These are phyloP conservation scores for Hericium alpestre DNA, from an alignment of 768 basidiomycete species.

Conservation along the genomic window DNA sequence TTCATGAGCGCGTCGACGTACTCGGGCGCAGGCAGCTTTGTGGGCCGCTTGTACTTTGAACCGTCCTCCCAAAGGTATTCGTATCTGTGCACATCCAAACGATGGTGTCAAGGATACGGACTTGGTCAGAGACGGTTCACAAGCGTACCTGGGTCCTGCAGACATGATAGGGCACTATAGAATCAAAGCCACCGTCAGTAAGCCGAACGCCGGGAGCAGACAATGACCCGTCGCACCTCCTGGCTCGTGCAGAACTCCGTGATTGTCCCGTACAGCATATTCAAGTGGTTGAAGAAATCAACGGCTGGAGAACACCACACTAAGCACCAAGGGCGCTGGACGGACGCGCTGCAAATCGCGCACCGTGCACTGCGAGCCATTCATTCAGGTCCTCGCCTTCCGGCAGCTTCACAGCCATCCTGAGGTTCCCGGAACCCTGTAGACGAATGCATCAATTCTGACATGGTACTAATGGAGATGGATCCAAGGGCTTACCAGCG, in stretches of 20 bases:
- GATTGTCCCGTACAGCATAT: slow-evolving; percentile 97
- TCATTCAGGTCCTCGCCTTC: slow-evolving; percentile 97
- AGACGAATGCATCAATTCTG: neutral
- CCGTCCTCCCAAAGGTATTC: slow-evolving; percentile 96
- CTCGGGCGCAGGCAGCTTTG: slow-evolving; percentile 90
- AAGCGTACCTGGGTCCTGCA: slow-evolving; percentile 75
- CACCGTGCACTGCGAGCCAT: slow-evolving; percentile 99
- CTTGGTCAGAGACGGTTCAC: slow-evolving; percentile 1
- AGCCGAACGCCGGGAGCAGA: neutral
- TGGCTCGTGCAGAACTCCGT: slow-evolving; percentile 96
- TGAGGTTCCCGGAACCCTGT: slow-evolving; percentile 91
- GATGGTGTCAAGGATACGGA: neutral
- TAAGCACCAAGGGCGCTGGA: neutral
- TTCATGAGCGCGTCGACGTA: slow-evolving; percentile 99
- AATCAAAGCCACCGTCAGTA: slow-evolving; percentile 2
- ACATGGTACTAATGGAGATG: too few relatives aligned
- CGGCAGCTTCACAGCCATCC: slow-evolving; percentile 85
- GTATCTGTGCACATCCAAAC: slow-evolving; percentile 38
- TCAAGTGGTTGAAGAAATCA: slow-evolving; percentile 98
- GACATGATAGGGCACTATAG: slow-evolving; percentile 90
- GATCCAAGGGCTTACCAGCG: slow-evolving; percentile 45
- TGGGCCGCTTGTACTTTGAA: slow-evolving; percentile 73
- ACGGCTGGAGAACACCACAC: slow-evolving; percentile 48
- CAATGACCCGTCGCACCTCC: slow-evolving; percentile 44
- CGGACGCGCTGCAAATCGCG: slow-evolving; percentile 3